These are phyloP conservation scores for Populus trichocarpa DNA, from an alignment of 441 rosid species.

Conservation along the genomic window DNA sequence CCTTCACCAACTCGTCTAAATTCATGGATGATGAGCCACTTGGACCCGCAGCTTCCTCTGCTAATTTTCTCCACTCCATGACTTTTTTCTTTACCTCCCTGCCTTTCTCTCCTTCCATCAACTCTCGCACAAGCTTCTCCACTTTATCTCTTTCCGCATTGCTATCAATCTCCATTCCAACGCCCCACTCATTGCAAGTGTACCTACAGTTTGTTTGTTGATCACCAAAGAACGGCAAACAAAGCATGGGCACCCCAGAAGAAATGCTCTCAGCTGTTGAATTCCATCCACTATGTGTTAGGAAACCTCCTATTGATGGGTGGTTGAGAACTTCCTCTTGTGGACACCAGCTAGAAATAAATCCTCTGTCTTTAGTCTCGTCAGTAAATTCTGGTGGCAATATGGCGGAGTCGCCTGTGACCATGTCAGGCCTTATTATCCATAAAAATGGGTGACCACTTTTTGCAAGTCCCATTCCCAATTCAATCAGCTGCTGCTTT, in stretches of 20 bases:
- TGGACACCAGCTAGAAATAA: neutral
- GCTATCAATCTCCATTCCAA: neutral
- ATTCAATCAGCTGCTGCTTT: neutral
- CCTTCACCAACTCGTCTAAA: neutral
- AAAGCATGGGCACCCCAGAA: neutral
- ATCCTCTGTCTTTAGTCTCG: neutral
- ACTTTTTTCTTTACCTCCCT: neutral
- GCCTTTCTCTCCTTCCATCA: constrained; percentile 15
- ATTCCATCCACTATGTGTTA: neutral
- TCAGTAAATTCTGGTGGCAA: neutral
- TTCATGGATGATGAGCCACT: neutral
- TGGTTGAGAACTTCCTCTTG: neutral
- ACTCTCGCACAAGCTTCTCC: constrained; percentile 33
- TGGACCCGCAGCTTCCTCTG: neutral
- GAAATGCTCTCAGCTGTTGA: neutral
- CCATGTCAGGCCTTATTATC: neutral
- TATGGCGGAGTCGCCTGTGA: neutral
- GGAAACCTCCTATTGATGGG: neutral
- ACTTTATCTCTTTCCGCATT: constrained; percentile 33
- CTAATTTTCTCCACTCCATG: neutral
- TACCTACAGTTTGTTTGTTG: neutral
- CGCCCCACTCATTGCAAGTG: neutral
- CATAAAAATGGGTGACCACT: neutral
- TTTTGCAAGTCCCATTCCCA: neutral
- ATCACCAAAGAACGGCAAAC: neutral